Percentiles rank a stretch among this genome's conserved stretches.
phyloP scores from a whole-genome alignment of 768 basidiomycete genomes.

The Boletus reticuloceps region DNA sequence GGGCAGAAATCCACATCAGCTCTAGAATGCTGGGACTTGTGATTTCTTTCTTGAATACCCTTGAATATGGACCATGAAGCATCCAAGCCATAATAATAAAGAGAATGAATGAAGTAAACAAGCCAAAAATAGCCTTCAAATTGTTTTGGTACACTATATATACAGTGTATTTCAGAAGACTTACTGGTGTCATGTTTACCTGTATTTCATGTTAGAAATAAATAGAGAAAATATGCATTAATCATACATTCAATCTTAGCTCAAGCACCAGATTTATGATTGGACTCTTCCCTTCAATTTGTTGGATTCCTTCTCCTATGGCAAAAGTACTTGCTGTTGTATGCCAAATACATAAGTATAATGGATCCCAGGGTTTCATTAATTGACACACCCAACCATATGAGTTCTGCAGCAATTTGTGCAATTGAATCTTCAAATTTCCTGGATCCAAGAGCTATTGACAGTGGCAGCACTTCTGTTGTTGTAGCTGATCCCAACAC shows the following conservation, averaged over 20 bases:
- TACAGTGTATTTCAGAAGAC: neutral
- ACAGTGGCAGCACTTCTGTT: neutral
- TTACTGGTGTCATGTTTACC: neutral
- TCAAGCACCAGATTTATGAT: neutral
- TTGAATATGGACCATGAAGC: neutral
- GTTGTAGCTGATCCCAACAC: neutral
- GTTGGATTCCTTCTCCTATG: neutral
- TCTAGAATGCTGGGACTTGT: neutral
- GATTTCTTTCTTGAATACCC: neutral
- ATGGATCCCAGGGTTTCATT: no score
- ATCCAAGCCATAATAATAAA: neutral
- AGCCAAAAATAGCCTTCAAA: neutral
- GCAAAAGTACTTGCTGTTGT: neutral
- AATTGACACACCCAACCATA: slow-evolving; percentile 7
- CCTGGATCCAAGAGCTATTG: neutral
- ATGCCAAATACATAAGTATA: neutral
- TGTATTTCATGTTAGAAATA: neutral
- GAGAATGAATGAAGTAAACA: neutral
- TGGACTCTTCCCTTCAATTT: neutral
- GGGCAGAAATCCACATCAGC: neutral
- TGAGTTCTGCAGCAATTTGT: neutral
- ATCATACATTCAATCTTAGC: neutral
- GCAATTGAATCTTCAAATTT: slow-evolving; percentile 6
- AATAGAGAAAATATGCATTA: neutral
- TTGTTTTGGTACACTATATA: neutral